Percentiles rank a stretch among this genome's conserved stretches.
phyloP scores from a whole-genome alignment of 805 yeast genomes.

The Pichia membranifaciens region DNA sequence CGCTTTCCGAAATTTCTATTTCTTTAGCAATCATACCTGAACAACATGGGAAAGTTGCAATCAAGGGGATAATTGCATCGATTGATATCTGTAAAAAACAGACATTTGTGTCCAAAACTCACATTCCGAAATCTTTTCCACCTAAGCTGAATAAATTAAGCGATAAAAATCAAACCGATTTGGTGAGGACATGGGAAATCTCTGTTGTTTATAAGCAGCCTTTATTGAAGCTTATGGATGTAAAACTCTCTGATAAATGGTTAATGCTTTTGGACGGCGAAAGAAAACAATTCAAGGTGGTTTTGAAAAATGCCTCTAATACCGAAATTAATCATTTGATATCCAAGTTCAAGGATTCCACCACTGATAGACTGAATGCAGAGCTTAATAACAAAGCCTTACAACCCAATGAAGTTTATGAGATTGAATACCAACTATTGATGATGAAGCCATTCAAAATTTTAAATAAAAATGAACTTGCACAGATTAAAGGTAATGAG shows the following conservation, averaged over 20 bases:
- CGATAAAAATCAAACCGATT: neutral
- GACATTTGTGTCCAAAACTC: conserved; percentile 28
- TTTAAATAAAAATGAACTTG: conserved; percentile 40
- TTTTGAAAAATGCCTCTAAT: conserved; percentile 51
- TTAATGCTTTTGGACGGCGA: conserved; percentile 80
- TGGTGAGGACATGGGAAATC: conserved; percentile 29
- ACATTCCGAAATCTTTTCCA: neutral
- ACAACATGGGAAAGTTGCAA: conserved; percentile 41
- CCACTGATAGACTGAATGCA: conserved; percentile 56
- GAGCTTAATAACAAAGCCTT: conserved; percentile 41
- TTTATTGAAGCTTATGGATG: conserved; percentile 42
- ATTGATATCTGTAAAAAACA: conserved; percentile 46
- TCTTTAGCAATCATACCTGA: conserved; percentile 44
- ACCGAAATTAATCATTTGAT: conserved; percentile 52
- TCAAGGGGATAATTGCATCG: conserved; percentile 46
- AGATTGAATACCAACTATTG: conserved; percentile 63
- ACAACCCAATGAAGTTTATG: conserved; percentile 62
- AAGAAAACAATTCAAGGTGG: conserved; percentile 41
- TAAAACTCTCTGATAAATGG: conserved; percentile 57
- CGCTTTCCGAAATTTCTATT: conserved; percentile 35
- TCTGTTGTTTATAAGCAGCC: conserved; percentile 48
- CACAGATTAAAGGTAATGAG: conserved; percentile 34
- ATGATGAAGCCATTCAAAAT: conserved; percentile 53
- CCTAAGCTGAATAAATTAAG: conserved; percentile 11
- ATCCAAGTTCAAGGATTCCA: conserved; percentile 66